Evolutionary conservation across 371 early-diverging fungal genomes (phyloP), one percentile per base, ranked within the genome.

Genomic region (Mucor indicus): DNA sequence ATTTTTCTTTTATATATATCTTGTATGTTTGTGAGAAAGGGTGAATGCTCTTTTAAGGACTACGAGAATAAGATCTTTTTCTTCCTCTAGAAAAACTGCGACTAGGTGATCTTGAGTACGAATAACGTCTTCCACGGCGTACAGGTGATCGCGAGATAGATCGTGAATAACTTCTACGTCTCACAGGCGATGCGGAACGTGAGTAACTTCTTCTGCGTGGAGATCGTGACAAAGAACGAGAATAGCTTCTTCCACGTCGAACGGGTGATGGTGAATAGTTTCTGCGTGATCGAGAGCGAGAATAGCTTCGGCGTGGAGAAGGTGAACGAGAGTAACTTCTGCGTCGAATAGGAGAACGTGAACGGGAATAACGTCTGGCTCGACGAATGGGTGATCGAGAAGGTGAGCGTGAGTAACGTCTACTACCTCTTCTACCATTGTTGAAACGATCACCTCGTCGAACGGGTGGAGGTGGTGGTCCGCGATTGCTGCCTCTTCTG

Each of bases 81-180:
- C 60, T 50, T 37, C 67, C 61, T 51, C 53, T 55, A 16, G 67
- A 67, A 46, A 60, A 65, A 29, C 68, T 68, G 29, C 67, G 58
- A 29, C 53, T 33, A 19, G 60, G 67, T 25, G 61, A 64, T 41
- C 69, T 58, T 12, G 70, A 67, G 24, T 68, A 59, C 20, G 70
- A 69, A 16, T 60, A 63, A 13, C 63, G 53, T 50, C 62, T 56
- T 17, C 62, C 45, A 27, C 60, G 54, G 25, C 47, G 51, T 4
- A 52, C 31, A 10, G 65, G 57, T 38, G 60, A 55, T 11, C 64
- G 51, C 11, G 60, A 56, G 19, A 41, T 22, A 7, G 63, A 54
- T 17, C 60, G 52, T 17, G 69, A 67, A n/a, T 58, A 62, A 11
- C 57, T 57, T 38, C 52, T 60, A 25, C 57, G 48, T 49, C 65